phyloP scores from a whole-genome alignment of 192 early-diverging fungal genomes.

The Pilaira anomala region DNA sequence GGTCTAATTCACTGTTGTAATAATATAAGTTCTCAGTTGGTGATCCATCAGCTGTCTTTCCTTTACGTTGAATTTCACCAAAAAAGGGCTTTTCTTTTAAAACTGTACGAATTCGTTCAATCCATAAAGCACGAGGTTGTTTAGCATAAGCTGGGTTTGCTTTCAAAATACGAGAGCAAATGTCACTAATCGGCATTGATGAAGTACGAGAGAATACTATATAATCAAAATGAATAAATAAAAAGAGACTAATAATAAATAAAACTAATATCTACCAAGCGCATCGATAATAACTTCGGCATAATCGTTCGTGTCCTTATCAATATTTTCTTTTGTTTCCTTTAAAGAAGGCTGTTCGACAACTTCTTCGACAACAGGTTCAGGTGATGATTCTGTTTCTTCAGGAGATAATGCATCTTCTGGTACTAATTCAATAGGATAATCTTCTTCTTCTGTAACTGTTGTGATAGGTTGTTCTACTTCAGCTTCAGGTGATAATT shows the following conservation, averaged over 20 bases:
- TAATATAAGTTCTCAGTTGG: conserved; percentile 53
- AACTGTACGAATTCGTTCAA: conserved; percentile 36
- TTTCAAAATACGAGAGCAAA: conserved; percentile 48
- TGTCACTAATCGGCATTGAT: conserved; percentile 52
- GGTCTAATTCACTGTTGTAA: conserved; percentile 50
- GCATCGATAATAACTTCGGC: conserved; percentile 53
- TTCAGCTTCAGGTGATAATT: not conserved
- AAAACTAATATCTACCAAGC: conserved; percentile 25
- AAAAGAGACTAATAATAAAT: not conserved
- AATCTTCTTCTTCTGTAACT: not conserved
- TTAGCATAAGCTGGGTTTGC: conserved; percentile 36
- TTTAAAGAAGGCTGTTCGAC: not conserved
- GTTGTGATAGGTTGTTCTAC: not conserved
- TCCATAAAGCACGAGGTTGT: conserved; percentile 36
- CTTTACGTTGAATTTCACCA: conserved; percentile 50
- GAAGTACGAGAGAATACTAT: conserved; percentile 50
- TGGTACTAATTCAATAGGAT: not conserved
- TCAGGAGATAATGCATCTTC: not conserved
- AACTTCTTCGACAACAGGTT: not conserved
- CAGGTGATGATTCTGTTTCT: conserved; percentile 12
- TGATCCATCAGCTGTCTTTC: conserved; percentile 54
- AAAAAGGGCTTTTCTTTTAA: conserved; percentile 44
- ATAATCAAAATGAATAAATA: not conserved
- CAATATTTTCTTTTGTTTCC: conserved; percentile 17
- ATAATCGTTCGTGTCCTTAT: conserved; percentile 29